Base-by-base conservation (phyloP, 148 eudicot genomes). In the Vaccinium myrtillus region DNA sequence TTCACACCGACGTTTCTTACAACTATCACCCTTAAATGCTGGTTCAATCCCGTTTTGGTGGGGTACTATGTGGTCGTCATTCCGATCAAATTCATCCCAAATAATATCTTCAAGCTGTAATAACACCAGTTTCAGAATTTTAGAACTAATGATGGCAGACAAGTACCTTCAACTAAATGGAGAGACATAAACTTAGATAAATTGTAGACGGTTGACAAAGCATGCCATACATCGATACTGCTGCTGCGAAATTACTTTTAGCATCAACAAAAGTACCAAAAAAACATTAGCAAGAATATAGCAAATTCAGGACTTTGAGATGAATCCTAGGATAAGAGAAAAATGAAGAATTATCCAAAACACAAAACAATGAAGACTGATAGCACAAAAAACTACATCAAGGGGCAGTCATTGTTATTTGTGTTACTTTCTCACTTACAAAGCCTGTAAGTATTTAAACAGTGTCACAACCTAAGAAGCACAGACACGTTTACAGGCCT, bases 61-160 rank as follows among this genome's bases (percentile, higher is more conserved):
- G 80, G 98, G 95, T 77, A 92, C 95, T 88, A 92, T 89, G 90
- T 90, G 98, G 84, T 96, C 97, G 63, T 90, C 94, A 81, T 83
- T 90, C 81, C 84, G 93, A 82, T 87, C 90, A 83, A 91, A 85
- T 39, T 92, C 92, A 86, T 91, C 91, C 98, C 99, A 94, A 61
- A 85, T 85, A 59, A 89, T 91, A 91, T 94, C 95, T 89, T 93
- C 95, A 80, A 94, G 86, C 99, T 96, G 97, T 77, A 90, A 89
- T 77, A 90, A 89, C 83, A 87, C 67, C 81, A 88, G 78, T 86
- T 71, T 79, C 75, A 87, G 27, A 88, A 82, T 58, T 77, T 87
- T 87, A 84, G 86, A 83, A 73, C 78, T 81, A 56, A 87, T 83
- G 74, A 80, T 48, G 50, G 55, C 83, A 79, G 48, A 75, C 16